phyloP scores from a whole-genome alignment of 306 rosid species.

The Mimosa bimucronata region DNA sequence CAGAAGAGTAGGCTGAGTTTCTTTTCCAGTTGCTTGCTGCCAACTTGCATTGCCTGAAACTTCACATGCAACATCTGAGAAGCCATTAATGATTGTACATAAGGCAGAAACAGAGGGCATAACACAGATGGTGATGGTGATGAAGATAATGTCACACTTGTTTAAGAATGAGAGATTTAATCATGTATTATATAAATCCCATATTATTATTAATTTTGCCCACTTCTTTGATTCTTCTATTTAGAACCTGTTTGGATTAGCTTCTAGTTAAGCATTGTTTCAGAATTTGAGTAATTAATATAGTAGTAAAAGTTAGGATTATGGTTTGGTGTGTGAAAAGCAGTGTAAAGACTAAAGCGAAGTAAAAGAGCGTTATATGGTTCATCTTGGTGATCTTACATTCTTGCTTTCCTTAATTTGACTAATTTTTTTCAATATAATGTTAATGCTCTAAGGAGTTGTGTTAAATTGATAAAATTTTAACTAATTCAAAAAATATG shows the following conservation, averaged over 20 bases:
- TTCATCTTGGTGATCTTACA: neutral
- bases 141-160: neutral
- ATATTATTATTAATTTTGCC: neutral
- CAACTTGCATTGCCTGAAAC: constrained; percentile 66
- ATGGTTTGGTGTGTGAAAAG: neutral
- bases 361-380: neutral
- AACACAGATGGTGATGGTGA: neutral
- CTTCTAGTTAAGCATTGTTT: neutral
- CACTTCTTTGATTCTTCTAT: neutral
- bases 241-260: too few species aligned
- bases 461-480: too few species aligned
- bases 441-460: too few species aligned
- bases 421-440: neutral
- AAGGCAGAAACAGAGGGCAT: constrained; percentile 23
- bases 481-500: too few species aligned
- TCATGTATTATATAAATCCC: neutral
- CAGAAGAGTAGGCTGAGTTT: constrained; percentile 82
- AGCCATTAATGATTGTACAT: constrained; percentile 42
- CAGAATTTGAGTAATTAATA: neutral
- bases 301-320: neutral
- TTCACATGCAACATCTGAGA: constrained; percentile 33
- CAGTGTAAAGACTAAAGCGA: neutral
- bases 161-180: neutral
- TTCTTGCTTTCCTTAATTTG: neutral
- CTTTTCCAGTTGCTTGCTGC: constrained; percentile 73